These are phyloP conservation scores for Albatrellus sp. DNA, from an alignment of 1,284 basidiomycete genomes.

Conservation along the genomic window DNA sequence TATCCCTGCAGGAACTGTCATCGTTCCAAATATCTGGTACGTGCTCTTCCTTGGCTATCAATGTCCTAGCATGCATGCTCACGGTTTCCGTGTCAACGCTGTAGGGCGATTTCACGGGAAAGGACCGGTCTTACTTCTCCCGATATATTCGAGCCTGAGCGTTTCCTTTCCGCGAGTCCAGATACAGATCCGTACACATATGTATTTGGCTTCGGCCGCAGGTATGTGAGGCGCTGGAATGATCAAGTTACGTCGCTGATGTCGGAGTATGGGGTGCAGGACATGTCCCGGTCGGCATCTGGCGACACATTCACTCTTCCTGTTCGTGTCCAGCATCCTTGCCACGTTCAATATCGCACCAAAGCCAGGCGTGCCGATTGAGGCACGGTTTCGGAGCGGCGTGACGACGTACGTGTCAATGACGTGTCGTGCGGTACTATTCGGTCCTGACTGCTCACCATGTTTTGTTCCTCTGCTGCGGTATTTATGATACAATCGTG, in stretches of 20 bases:
- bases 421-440: slow-evolving; percentile 12
- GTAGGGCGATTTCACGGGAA: slow-evolving; percentile 3
- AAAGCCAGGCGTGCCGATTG: slow-evolving; percentile 11
- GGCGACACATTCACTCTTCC: slow-evolving; percentile 15
- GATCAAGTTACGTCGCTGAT: not conserved
- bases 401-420: too few species aligned
- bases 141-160: slow-evolving; percentile 1
- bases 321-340: slow-evolving; percentile 13
- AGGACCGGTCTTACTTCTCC: slow-evolving; percentile 1
- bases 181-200: not conserved
- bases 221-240: not conserved
- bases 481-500: not conserved
- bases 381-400: too few species aligned
- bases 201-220: slow-evolving; percentile 4
- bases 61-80: not conserved
- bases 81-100: not conserved
- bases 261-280: not conserved
- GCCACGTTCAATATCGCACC: slow-evolving; percentile 15
- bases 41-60: not conserved
- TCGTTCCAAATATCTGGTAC: slow-evolving; percentile 18
- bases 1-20: slow-evolving; percentile 18
- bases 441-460: slow-evolving; percentile 7
- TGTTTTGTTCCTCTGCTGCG: not conserved
- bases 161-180: slow-evolving; percentile 1
- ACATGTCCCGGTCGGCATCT: slow-evolving; percentile 14